Base-by-base conservation (phyloP, 2,329 filamentous ascomycete species). In the Periglandula ipomoeae region DNA sequence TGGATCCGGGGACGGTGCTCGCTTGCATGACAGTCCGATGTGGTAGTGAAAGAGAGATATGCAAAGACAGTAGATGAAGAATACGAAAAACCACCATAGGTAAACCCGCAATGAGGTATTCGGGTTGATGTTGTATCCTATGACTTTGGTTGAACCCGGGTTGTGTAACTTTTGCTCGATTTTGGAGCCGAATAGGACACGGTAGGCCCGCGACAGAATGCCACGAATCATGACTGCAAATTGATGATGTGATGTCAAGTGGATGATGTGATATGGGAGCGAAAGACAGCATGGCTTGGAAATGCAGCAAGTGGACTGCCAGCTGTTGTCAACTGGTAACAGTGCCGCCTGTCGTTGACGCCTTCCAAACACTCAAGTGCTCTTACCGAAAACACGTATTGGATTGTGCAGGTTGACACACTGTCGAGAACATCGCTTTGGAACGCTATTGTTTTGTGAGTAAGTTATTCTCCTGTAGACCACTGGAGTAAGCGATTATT, bases 151-250 rank as follows among this genome's bases (percentile, higher is more conserved):
- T 8, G 47, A 48, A 1, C 34, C 46, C 1, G 55, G 58, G 23
- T 59, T 50, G 10, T 41, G 38, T 2, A 55, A 39, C 44, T 60
- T 61, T 3, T 45, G 49, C 35, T 61, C 53, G 5, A 61, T 35
- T 17, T 45, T 53, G 17, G 59, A 59, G 8, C 51, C 51, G 32
- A 57, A 53, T 4, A 53, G 11, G 30, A 15, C 30, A 4, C 30
- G 30, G 30, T 32, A 32, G 4, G 30, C 30, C 30, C 30, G 15
- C 30, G 5, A 11, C 9, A 32, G 30, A 5, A 32, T 15, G 10
- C 10, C 30, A 32, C 30, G 15, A 15, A 11, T 15, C 30, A 32
- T 32, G 30, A 15, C 15, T 32, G 9, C 30, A 32, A 15, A 32
- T 32, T 9, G 30, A 32, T 10, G 15, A 32, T 37, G 9, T n/a